Evolutionary conservation across 768 basidiomycete species (phyloP).

Genomic region (Naganishia kalamii): DNA sequence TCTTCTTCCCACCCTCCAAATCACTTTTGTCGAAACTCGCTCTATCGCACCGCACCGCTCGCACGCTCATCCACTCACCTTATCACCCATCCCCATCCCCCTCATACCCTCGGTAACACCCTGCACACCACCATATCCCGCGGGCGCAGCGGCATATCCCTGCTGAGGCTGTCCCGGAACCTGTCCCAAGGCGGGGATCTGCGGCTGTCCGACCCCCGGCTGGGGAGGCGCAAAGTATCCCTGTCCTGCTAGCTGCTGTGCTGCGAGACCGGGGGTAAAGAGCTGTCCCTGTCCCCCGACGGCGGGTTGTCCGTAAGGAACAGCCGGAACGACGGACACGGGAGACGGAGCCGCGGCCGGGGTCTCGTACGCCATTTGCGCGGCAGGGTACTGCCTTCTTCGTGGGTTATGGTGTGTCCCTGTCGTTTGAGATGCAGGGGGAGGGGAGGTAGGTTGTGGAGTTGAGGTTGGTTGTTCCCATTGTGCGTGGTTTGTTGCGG

Average conservation of each 20-base stretch:
- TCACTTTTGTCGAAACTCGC: background rate
- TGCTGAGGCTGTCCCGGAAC: conserved; percentile 38
- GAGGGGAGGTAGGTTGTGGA: conserved; percentile 47
- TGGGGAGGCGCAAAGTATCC: conserved; percentile 22
- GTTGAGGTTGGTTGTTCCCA: conserved; percentile 69
- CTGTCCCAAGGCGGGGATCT: conserved; percentile 21
- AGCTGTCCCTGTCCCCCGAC: conserved; percentile 24
- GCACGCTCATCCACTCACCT: conserved; percentile 11
- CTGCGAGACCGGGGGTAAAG: conserved; percentile 39
- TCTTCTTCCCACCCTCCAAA: conserved; percentile 5
- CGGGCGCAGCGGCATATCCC: conserved; percentile 11
- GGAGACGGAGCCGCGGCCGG: conserved; percentile 40
- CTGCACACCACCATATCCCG: conserved; percentile 25
- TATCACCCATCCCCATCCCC: conserved; percentile 69
- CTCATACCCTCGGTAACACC: conserved; percentile 76
- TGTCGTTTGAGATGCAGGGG: conserved; percentile 50
- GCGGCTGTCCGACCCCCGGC: conserved; percentile 11
- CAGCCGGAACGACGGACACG: conserved; percentile 23
- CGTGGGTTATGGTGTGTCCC: conserved; percentile 55
- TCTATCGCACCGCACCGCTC: too few species aligned
- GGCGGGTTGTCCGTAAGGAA: conserved; percentile 51
- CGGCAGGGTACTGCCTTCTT: conserved; percentile 80
- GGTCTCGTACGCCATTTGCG: conserved; percentile 54
- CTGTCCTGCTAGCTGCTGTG: background rate
- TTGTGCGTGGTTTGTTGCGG: conserved; percentile 64